Evolutionary conservation across 2,329 filamentous ascomycete species (phyloP).

Genomic region (Bisporella sp.): DNA sequence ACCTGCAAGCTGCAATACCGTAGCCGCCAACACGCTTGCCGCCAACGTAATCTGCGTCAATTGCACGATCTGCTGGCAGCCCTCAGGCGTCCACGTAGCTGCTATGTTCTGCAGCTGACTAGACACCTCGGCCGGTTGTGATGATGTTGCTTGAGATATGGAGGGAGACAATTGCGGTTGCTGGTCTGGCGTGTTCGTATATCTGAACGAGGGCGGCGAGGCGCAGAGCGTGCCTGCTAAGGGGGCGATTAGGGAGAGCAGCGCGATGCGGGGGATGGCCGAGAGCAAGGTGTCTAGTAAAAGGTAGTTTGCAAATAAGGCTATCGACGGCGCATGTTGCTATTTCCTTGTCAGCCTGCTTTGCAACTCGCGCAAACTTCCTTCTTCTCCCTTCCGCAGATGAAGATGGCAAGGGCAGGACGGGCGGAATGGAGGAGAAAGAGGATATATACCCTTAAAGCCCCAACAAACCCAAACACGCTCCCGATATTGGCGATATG

Average conservation of each 20-base stretch:
- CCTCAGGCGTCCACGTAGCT: constrained; percentile 8
- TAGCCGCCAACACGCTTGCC: constrained; percentile 17
- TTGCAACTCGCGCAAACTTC: neutral
- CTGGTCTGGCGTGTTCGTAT: too few species aligned
- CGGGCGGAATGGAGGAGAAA: neutral
- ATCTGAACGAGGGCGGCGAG: neutral
- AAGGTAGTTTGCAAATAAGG: constrained; percentile 26
- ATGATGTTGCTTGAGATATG: too few species aligned
- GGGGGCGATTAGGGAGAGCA: constrained; percentile 18
- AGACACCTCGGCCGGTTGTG: too few species aligned
- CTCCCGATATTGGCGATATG: constrained; percentile 32
- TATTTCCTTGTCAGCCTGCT: constrained; percentile 4
- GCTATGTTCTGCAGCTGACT: neutral
- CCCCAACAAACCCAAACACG: constrained; percentile 35
- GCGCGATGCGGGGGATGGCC: constrained; percentile 22
- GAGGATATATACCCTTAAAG: constrained; percentile 29
- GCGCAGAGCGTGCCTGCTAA: constrained; percentile 14
- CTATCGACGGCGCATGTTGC: constrained; percentile 22
- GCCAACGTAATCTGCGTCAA: constrained; percentile 16
- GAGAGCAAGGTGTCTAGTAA: constrained; percentile 24
- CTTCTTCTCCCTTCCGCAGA: neutral
- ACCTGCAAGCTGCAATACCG: constrained; percentile 21
- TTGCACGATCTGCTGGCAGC: constrained; percentile 14
- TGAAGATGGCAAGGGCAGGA: neutral
- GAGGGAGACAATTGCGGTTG: too few species aligned